These are phyloP conservation scores for Schwanniomyces sp. DNA, from an alignment of 805 yeast genomes.

Conservation along the genomic window DNA sequence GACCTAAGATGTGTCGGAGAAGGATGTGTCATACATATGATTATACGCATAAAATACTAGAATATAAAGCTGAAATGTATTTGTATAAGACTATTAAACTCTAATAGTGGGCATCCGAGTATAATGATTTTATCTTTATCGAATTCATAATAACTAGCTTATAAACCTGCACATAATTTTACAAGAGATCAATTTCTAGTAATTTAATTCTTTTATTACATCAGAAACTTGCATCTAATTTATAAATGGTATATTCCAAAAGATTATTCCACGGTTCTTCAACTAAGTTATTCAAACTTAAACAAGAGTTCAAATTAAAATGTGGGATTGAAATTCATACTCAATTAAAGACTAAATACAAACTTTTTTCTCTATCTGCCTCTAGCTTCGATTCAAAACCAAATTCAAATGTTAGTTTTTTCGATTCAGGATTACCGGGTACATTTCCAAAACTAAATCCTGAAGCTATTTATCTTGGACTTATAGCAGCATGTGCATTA, in stretches of 20 bases:
- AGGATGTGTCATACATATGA: too few species aligned
- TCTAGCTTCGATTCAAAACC: constrained; percentile 50
- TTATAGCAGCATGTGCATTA: constrained; percentile 71
- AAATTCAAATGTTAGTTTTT: constrained; percentile 70
- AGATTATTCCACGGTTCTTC: constrained; percentile 5
- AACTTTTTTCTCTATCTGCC: constrained; percentile 70
- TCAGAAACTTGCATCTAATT: not conserved
- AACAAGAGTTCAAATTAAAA: constrained; percentile 42
- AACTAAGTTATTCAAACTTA: constrained; percentile 9
- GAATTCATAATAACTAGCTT: too few species aligned
- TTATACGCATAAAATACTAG: too few species aligned
- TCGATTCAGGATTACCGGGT: constrained; percentile 89
- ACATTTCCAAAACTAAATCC: constrained; percentile 82
- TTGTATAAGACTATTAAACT: too few species aligned
- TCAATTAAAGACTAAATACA: constrained; percentile 70
- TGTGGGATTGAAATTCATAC: constrained; percentile 95
- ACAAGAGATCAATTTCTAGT: too few species aligned
- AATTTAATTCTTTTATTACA: not conserved
- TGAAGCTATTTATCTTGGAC: constrained; percentile 68
- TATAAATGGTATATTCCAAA: constrained; percentile 2
- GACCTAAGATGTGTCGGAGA: too few species aligned
- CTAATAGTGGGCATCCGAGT: too few species aligned
- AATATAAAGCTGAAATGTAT: too few species aligned
- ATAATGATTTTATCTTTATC: too few species aligned
- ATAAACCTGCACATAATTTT: not conserved